These are phyloP conservation scores for Cyberlindnera mycetangii DNA, from an alignment of 805 yeast genomes.

Conservation along the genomic window DNA sequence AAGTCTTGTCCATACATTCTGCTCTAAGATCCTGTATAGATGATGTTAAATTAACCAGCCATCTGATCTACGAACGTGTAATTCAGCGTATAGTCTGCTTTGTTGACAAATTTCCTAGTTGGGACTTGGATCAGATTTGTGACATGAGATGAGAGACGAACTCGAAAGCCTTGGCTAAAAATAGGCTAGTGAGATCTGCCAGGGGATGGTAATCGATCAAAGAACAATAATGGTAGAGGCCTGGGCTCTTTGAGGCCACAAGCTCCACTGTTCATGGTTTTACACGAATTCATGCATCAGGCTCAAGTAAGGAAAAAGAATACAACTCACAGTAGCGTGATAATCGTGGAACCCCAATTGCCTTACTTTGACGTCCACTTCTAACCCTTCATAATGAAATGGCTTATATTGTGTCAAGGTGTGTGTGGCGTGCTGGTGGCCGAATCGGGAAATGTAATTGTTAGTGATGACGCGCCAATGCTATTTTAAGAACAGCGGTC, in stretches of 20 bases:
- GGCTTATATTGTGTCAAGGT: not conserved
- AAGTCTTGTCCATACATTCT: too few species aligned
- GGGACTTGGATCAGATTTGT: conserved; percentile 8
- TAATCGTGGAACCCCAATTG: too few species aligned
- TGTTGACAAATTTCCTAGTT: conserved; percentile 9
- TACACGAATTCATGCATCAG: too few species aligned
- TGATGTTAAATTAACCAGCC: not conserved
- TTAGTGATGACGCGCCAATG: not conserved
- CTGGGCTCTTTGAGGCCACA: not conserved
- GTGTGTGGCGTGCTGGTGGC: conserved; percentile 1
- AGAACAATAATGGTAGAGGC: not conserved
- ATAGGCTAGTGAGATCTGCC: too few species aligned
- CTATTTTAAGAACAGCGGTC: not conserved
- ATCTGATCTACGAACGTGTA: not conserved
- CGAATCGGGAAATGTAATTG: conserved; percentile 1
- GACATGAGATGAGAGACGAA: not conserved
- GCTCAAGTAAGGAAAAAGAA: too few species aligned
- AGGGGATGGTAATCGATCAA: too few species aligned
- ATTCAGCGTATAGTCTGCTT: not conserved
- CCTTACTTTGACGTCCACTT: too few species aligned
- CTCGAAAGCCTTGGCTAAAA: not conserved
- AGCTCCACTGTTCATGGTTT: too few species aligned
- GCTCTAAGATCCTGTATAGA: too few species aligned
- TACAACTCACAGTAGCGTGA: too few species aligned
- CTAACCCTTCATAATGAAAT: too few species aligned